Evolutionary conservation across 352 stramenopile species (phyloP), one percentile per base, ranked within the genome.

Genomic region (Pythium volutum): DNA sequence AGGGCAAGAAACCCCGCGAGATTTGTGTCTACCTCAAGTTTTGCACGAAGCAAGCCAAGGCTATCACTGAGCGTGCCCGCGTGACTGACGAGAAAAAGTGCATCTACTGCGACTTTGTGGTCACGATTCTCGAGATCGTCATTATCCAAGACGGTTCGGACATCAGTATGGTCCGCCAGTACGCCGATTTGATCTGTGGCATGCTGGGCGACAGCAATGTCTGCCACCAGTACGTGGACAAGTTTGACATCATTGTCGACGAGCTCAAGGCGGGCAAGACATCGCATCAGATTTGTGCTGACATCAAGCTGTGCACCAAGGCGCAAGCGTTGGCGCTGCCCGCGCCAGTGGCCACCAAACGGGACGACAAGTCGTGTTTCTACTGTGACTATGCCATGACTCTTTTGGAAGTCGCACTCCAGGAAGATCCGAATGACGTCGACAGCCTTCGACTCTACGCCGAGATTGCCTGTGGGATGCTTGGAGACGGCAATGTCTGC

Each of bases 161-260:
- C 41, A 71, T 93, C 8, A 55, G 75, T 26, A 47, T 86, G 64
- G 70, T 93, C 20, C 83, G 83, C 6, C 54, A 75, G 62, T 88
- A 88, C 43, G 81, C 81, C 0, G 83, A 92, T 52, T 80, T 92
- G 77, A 86, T 92, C 27, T 92, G 82, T 51, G 71, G 78, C 64
- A 77, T 88, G 57, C 70, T 92, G 9, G 79, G 80, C 31, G 59
- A 73, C 15, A 75, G 85, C 45, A 90, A 77, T 49, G 45, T 74
- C 0, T 92, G 80, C 42, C 82, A 92, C 50, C 55, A 73, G 57
- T 90, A 90, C 46, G 70, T 90, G 23, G 76, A 86, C 31, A 64
- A 89, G 47, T 51, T 92, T 14, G 82, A 90, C 47, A 71, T 65
- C 15, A 67, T 87, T n/a, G 73, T 92, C 50, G 79, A 90, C 54